Evolutionary conservation across 2,329 filamentous ascomycete genomes (phyloP).

Genomic region (Paradendryphiella salina): DNA sequence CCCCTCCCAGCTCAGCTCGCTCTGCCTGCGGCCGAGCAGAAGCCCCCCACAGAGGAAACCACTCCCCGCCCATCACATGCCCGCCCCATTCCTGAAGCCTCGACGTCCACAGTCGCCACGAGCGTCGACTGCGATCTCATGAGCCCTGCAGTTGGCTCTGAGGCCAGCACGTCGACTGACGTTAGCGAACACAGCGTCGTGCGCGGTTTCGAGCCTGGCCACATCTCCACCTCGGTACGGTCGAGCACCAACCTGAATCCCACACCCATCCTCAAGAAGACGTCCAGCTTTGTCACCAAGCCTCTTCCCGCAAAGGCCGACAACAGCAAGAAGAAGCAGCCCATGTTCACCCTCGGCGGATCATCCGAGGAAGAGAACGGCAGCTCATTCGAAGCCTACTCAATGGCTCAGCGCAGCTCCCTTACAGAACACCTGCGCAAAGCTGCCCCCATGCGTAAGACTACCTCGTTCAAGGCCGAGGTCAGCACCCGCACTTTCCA

Average conservation of each 20-base stretch:
- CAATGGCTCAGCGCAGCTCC: conserved; percentile 56
- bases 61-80: conserved; percentile 49
- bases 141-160: conserved; percentile 55
- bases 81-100: conserved; percentile 60
- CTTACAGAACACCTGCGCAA: conserved; percentile 58
- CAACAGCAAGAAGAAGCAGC: conserved; percentile 65
- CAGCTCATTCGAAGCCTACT: conserved; percentile 68
- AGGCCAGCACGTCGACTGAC: conserved; percentile 66
- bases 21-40: conserved; percentile 18
- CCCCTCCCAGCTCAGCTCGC: conserved; percentile 50
- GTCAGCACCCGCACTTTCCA: conserved; percentile 69
- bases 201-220: conserved; percentile 81
- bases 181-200: conserved; percentile 71
- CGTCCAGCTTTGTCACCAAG: conserved; percentile 37
- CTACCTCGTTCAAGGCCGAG: conserved; percentile 78
- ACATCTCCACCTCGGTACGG: conserved; percentile 69
- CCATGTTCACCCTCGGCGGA: conserved; percentile 73
- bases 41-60: conserved; percentile 14
- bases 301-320: conserved; percentile 38
- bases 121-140: conserved; percentile 48
- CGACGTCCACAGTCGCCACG: conserved; percentile 59
- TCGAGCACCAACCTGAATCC: conserved; percentile 62
- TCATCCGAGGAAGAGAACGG: conserved; percentile 86
- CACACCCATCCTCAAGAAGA: conserved; percentile 64
- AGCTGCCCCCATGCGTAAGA: conserved; percentile 64